These are phyloP conservation scores for Fusarium multiceps DNA, from an alignment of 2,329 filamentous ascomycete species.

Conservation along the genomic window DNA sequence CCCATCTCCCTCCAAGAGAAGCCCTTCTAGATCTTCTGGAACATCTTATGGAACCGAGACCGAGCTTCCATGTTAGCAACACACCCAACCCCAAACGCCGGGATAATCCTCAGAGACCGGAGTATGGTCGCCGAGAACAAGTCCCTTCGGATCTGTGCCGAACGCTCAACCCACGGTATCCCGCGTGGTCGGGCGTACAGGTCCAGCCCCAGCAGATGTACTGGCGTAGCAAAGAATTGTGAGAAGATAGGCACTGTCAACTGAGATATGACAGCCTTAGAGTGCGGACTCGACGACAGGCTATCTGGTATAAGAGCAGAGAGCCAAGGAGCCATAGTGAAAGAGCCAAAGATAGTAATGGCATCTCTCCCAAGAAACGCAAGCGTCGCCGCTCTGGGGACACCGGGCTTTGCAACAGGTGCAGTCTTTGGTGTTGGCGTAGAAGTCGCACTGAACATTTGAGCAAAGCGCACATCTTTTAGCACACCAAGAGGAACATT, in stretches of 20 bases:
- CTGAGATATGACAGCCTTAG: slow-evolving; percentile 46
- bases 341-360: slow-evolving; percentile 50
- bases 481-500: slow-evolving; percentile 49
- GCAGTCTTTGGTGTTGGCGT: slow-evolving; percentile 1
- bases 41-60: slow-evolving; percentile 26
- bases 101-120: slow-evolving; percentile 47
- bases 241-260: slow-evolving; percentile 48
- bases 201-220: slow-evolving; percentile 46
- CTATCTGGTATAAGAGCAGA: slow-evolving; percentile 45
- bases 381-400: slow-evolving; percentile 42
- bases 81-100: slow-evolving; percentile 49
- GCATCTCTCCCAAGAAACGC: slow-evolving; percentile 47
- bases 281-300: slow-evolving; percentile 38
- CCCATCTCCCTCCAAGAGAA: accelerated
- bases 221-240: slow-evolving; percentile 48
- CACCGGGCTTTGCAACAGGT: slow-evolving; percentile 12
- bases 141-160: slow-evolving; percentile 40
- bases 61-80: slow-evolving; percentile 44
- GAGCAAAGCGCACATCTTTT: slow-evolving; percentile 49
- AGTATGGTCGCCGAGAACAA: slow-evolving; percentile 45
- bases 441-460: slow-evolving; percentile 43
- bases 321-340: slow-evolving; percentile 45
- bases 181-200: slow-evolving; percentile 30
- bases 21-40: slow-evolving; percentile 1
- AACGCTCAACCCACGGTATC: slow-evolving; percentile 27